Evolutionary conservation across 441 rosid species (phyloP).

Genomic region (Gossypium lobatum): DNA sequence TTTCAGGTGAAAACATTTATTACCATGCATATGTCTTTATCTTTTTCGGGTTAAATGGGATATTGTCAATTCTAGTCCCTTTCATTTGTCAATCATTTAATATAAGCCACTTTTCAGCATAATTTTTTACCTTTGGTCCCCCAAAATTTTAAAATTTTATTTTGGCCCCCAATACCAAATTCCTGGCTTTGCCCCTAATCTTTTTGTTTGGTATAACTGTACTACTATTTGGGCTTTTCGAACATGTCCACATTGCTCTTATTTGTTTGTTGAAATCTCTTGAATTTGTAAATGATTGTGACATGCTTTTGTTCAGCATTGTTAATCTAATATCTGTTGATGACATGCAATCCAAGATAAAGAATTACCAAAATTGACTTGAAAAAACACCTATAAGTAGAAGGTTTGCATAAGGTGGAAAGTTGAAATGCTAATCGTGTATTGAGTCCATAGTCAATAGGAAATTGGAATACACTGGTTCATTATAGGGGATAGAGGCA

Average conservation of each 20-base stretch:
- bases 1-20: constrained; percentile 53
- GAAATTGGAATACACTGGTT: neutral
- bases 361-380: neutral
- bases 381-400: neutral
- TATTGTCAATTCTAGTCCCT: no score
- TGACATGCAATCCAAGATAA: neutral
- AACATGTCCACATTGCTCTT: neutral
- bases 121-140: no score
- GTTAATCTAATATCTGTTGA: neutral
- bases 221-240: neutral
- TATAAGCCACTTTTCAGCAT: no score
- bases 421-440: neutral
- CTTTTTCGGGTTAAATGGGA: no score
- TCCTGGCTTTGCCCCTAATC: no score
- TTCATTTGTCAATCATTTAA: no score
- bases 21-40: neutral
- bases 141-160: no score
- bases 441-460: neutral
- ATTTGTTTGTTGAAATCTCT: neutral
- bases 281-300: neutral
- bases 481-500: neutral
- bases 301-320: neutral
- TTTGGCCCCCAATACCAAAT: no score
- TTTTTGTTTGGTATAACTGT: neutral
- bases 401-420: neutral